A percentile compares a stretch with the other conserved stretches of the same genome.
Conservation (phyloP, 441 rosid species). For the Populus trichocarpa region DNA sequence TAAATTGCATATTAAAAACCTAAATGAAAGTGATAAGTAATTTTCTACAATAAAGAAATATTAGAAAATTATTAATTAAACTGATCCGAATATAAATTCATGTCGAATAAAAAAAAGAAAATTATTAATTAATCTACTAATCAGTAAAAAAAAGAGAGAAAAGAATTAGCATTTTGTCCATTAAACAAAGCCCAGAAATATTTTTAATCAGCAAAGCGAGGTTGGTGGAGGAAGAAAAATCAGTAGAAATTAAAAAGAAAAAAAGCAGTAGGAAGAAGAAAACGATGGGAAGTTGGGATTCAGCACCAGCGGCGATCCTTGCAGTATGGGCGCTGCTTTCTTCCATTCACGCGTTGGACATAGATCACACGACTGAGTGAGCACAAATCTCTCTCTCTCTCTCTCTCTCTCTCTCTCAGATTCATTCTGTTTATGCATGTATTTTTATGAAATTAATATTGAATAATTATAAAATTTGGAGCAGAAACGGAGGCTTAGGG, state of each 20-base stretch:
- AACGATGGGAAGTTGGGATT: background rate
- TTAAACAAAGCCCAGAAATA: background rate
- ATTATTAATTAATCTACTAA: background rate
- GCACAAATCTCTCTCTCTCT: background rate
- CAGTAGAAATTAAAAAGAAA: background rate
- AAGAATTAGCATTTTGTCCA: no score
- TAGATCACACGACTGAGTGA: background rate
- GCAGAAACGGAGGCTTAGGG: slow-evolving; percentile 28
- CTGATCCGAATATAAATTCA: background rate
- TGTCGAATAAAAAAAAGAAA: background rate
- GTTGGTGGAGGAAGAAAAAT: no score
- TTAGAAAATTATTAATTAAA: background rate
- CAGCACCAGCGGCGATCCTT: background rate
- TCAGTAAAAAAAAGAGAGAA: background rate
- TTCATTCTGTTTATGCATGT: background rate
- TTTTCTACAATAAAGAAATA: no score
- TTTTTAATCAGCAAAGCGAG: background rate
- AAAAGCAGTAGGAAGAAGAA: background rate
- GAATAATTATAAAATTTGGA: background rate
- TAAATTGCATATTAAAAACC: no score
- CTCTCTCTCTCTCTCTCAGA: background rate
- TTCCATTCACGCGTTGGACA: background rate
- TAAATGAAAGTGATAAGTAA: no score
- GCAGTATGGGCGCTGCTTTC: background rate
- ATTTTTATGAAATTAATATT: no score